Conservation (phyloP, 176 grass and related monocot species). For the Zea mays region DNA sequence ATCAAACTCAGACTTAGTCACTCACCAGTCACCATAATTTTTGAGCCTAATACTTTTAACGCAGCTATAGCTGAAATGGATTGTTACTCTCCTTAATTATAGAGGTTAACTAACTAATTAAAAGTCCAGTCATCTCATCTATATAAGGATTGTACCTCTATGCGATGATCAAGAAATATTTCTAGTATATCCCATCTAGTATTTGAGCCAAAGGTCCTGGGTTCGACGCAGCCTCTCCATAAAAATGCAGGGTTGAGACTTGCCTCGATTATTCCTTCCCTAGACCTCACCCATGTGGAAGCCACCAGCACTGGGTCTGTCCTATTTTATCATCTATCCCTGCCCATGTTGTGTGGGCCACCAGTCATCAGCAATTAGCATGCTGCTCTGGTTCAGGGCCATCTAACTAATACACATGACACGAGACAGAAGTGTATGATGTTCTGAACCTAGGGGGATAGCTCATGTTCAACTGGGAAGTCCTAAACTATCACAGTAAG, state of each 20-base stretch:
- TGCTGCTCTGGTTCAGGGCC: not conserved
- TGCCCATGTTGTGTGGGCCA: not conserved
- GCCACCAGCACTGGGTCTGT: too few relatives aligned
- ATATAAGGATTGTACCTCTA: not conserved
- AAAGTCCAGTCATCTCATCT: not conserved
- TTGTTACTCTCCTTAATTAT: not conserved
- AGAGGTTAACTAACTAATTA: not conserved
- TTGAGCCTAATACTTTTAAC: not conserved
- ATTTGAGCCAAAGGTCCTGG: too few relatives aligned
- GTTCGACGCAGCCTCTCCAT: too few relatives aligned
- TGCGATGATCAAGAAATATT: not conserved
- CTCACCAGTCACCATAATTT: not conserved
- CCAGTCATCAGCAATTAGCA: not conserved
- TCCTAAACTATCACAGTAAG: not conserved
- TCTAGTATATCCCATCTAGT: not conserved
- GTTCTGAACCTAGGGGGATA: not conserved
- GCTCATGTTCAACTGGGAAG: slow-evolving; percentile 6
- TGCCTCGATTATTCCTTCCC: too few relatives aligned
- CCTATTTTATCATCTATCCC: not conserved
- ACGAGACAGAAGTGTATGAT: too few relatives aligned
- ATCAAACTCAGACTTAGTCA: too few relatives aligned
- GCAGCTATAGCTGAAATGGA: not conserved
- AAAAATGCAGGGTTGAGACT: too few relatives aligned
- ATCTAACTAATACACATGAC: not conserved
- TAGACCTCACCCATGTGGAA: too few relatives aligned